These are phyloP conservation scores for Xerocomus nothofagi DNA, from an alignment of 1,284 basidiomycete species.

Conservation along the genomic window DNA sequence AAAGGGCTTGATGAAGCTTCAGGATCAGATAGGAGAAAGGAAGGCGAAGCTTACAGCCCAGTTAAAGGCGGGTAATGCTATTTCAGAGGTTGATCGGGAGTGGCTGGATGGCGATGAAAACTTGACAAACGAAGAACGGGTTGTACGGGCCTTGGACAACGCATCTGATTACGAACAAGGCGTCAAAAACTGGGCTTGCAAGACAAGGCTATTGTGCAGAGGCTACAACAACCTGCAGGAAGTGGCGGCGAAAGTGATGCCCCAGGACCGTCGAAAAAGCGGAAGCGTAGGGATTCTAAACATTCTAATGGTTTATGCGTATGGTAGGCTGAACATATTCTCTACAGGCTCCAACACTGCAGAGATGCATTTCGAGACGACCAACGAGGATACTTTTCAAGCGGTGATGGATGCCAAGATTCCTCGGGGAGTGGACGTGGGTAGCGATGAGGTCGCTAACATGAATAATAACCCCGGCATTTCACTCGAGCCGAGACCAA, in stretches of 20 bases:
- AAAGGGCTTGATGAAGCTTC: slow-evolving; percentile 3
- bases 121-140: slow-evolving; percentile 3
- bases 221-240: background rate
- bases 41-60: background rate
- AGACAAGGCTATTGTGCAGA: background rate
- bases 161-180: slow-evolving; percentile 6
- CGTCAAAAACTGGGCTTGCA: background rate
- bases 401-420: no score
- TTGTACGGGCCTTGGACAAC: background rate
- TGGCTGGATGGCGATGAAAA: slow-evolving; percentile 12
- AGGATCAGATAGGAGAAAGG: background rate
- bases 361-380: no score
- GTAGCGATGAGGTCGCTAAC: no score
- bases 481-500: no score
- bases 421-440: no score
- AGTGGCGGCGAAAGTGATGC: background rate
- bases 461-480: no score
- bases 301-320: no score
- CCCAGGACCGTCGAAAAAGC: slow-evolving; percentile 5
- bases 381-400: no score
- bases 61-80: background rate
- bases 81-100: slow-evolving; percentile 1
- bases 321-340: no score
- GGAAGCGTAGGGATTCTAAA: no score
- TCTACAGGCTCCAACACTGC: no score